phyloP scores from a whole-genome alignment of 2,329 filamentous ascomycete species.

The Cladosporium sp. region DNA sequence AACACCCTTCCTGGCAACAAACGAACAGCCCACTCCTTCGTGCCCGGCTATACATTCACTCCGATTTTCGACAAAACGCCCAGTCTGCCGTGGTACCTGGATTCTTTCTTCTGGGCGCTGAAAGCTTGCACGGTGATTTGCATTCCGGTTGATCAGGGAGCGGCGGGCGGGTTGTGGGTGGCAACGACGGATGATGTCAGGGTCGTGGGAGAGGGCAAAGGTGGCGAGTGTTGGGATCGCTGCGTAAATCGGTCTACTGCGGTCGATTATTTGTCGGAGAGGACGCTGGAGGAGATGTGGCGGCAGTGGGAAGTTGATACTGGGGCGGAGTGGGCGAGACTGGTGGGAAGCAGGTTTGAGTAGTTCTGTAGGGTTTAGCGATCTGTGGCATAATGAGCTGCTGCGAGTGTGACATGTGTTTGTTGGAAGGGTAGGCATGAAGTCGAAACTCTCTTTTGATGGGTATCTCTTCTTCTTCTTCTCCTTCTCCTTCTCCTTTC shows the following conservation, averaged over 20 bases:
- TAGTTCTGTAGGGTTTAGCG: no score
- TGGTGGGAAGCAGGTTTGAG: no score
- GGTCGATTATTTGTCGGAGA: conserved; percentile 5
- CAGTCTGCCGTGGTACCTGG: neutral
- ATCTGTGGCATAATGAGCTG: no score
- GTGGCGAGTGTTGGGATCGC: conserved; percentile 14
- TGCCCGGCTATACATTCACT: conserved; percentile 15
- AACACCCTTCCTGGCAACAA: neutral
- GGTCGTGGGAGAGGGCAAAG: neutral
- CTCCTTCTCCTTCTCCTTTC: no score
- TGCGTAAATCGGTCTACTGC: conserved; percentile 2
- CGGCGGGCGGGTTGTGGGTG: conserved; percentile 18
- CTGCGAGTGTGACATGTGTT: no score
- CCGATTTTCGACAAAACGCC: conserved; percentile 15
- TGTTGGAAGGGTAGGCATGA: neutral
- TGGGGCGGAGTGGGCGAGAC: conserved; percentile 5
- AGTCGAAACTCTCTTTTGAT: conserved; percentile 12
- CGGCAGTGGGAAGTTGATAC: conserved; percentile 10
- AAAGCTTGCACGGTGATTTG: conserved; percentile 8
- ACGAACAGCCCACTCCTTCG: conserved; percentile 14
- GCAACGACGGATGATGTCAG: conserved; percentile 13
- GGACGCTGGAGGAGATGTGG: conserved; percentile 10
- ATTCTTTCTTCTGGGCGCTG: conserved; percentile 14
- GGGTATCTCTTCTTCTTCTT: conserved; percentile 14
- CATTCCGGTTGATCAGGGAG: conserved; percentile 15